Percentiles rank a stretch among this genome's conserved stretches.
Evolutionary conservation across 2,329 filamentous ascomycete species (phyloP).

Genomic region (Anisogramma anomala): DNA sequence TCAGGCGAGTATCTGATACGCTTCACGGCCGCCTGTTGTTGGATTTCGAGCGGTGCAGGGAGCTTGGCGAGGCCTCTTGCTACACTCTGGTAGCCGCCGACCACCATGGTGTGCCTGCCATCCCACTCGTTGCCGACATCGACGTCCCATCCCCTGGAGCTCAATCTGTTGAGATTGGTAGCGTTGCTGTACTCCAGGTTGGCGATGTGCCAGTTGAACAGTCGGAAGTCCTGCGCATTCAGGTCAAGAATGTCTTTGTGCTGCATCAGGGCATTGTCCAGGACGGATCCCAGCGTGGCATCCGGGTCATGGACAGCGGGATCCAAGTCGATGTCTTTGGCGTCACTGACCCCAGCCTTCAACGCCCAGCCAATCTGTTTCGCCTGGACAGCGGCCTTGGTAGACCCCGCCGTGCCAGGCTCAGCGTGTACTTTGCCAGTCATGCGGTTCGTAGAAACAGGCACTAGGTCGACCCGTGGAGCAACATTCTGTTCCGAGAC

Average conservation of each 20-base stretch:
- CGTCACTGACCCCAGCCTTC: conserved; percentile 48
- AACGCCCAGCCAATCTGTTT: conserved; percentile 74
- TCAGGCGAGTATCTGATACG: conserved; percentile 54
- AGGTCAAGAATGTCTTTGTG: conserved; percentile 76
- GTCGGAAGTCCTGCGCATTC: conserved; percentile 71
- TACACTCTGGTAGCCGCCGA: conserved; percentile 88
- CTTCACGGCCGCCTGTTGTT: conserved; percentile 59
- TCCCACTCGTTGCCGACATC: conserved; percentile 97
- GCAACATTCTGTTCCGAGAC: conserved; percentile 43
- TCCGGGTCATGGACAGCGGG: conserved; percentile 48
- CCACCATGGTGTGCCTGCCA: conserved; percentile 82
- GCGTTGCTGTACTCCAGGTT: conserved; percentile 98
- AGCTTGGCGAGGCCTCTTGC: conserved; percentile 74
- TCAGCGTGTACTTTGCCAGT: conserved; percentile 64
- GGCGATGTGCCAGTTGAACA: conserved; percentile 96
- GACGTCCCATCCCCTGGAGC: conserved; percentile 87
- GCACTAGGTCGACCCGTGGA: conserved; percentile 44
- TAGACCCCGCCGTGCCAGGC: conserved; percentile 54
- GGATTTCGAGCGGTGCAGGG: conserved; percentile 66
- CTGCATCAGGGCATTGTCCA: conserved; percentile 83
- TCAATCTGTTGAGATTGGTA: conserved; percentile 73
- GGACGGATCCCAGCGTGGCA: conserved; percentile 77
- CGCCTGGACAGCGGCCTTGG: conserved; percentile 66
- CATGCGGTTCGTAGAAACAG: conserved; percentile 54
- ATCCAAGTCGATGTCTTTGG: conserved; percentile 61